These are phyloP conservation scores for Agarophyton chilense DNA, from an alignment of 23 red algal genomes.

Conservation along the genomic window DNA sequence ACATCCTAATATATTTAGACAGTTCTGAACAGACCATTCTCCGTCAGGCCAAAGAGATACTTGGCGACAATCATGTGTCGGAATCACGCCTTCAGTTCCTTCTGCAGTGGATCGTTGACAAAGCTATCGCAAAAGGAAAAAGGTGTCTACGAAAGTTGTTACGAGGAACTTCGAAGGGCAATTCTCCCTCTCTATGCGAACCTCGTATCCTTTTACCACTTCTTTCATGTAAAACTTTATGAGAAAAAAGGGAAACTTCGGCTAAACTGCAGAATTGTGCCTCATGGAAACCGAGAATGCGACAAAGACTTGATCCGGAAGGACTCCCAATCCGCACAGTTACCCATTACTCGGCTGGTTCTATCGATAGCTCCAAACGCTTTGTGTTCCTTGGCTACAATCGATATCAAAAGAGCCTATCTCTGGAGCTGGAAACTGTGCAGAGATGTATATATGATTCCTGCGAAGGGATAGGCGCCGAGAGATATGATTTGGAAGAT, in stretches of 20 bases:
- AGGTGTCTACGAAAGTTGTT: neutral
- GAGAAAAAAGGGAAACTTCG: neutral
- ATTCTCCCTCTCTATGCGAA: conserved; percentile 12
- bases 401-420: conserved; percentile 40
- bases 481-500: neutral
- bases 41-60: neutral
- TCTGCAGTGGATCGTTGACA: conserved; percentile 27
- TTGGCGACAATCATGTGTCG: neutral
- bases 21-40: conserved; percentile 7
- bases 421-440: neutral
- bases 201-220: conserved; percentile 16
- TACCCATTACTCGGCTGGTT: neutral
- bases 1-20: neutral
- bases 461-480: neutral
- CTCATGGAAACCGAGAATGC: conserved; percentile 19
- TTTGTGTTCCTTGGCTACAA: neutral
- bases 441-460: neutral
- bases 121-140: conserved; percentile 32
- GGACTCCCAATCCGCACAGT: too few species aligned
- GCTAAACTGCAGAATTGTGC: neutral
- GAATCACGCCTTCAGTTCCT: conserved; percentile 43
- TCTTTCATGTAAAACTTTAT: conserved; percentile 14
- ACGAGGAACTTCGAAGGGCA: neutral
- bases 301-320: too few species aligned
- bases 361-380: conserved; percentile 4